Evolutionary conservation across 257 asterid species (phyloP), one percentile per base, ranked within the genome.

Genomic region (Przewalskia tangutica): DNA sequence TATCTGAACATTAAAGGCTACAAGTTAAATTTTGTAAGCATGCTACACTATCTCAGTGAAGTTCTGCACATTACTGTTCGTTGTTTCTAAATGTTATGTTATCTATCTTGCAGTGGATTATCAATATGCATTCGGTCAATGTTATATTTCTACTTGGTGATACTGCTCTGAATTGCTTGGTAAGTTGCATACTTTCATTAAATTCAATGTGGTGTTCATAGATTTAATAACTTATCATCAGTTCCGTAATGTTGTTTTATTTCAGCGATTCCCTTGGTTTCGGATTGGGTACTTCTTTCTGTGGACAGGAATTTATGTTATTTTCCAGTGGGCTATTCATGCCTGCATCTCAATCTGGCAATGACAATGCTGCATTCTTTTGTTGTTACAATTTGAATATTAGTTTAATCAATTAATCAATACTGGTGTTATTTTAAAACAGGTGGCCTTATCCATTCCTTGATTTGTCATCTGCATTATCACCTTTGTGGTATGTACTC

Each of bases 391-490:
- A 50, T 55, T 18, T 80, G 65, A 20, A 8, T 53, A 50, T 17
- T 71, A n/a, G 53, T 40, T 12, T 51, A 0, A 44, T 23, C 27
- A 36, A 77, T 44, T 53, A 40, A 32, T 27, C 68, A 60, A 44
- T 79, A 48, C 36, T 82, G 48, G 48, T 50, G 14, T 36, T n/a
- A 67, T 58, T 60, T 55, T 54, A 27, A 73, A 83, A 83, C 97
- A 95, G 98, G 98, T 95, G 98, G 99, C 95, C 99, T 38, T 95
- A 95, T 84, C 98, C 98, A 13, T 92, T 95, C 85, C 99, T 95
- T 79, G 97, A 95, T 86, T 77, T 95, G 80, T 91, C 97, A 78
- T 94, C 97, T 81, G 86, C 97, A 80, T 90, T 91, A 85, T 86
- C 99, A 81, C 98, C 99, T 76, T 77, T 95, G 67, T 95, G 98